Conservation (phyloP, 1,284 basidiomycete species). For the Leucoagaricus sp. region DNA sequence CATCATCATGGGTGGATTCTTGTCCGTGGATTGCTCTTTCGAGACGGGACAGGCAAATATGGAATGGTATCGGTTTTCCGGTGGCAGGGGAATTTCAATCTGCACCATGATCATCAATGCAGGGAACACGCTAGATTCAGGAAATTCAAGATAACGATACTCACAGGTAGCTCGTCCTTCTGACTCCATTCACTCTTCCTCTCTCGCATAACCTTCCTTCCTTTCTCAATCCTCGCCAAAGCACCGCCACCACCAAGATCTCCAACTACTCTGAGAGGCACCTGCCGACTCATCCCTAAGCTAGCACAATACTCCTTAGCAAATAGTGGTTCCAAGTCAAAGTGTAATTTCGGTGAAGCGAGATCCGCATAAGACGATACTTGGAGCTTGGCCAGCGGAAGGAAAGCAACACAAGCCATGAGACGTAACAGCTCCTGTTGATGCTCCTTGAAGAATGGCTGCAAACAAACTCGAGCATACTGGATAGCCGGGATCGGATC, state of each 20-base stretch:
- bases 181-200: slow-evolving; percentile 91
- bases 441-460: slow-evolving; percentile 67
- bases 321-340: slow-evolving; percentile 81
- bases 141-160: slow-evolving; percentile 28
- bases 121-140: slow-evolving; percentile 31
- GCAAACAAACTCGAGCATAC: slow-evolving; percentile 75
- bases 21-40: slow-evolving; percentile 92
- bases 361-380: slow-evolving; percentile 77
- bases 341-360: slow-evolving; percentile 66
- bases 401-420: slow-evolving; percentile 74
- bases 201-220: slow-evolving; percentile 89
- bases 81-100: slow-evolving; percentile 86
- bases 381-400: slow-evolving; percentile 64
- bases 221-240: slow-evolving; percentile 88
- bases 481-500: slow-evolving; percentile 60
- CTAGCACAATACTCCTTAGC: slow-evolving; percentile 88
- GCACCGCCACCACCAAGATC: slow-evolving; percentile 92
- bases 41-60: slow-evolving; percentile 98
- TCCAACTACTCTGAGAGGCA: slow-evolving; percentile 84
- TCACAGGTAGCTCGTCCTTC: slow-evolving; percentile 86
- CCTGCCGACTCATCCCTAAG: slow-evolving; percentile 85
- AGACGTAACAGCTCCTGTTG: slow-evolving; percentile 73
- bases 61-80: slow-evolving; percentile 91
- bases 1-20: slow-evolving; percentile 98
- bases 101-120: neutral